Conservation (phyloP, 208 protist species). For the Wallacemonas sp. region DNA sequence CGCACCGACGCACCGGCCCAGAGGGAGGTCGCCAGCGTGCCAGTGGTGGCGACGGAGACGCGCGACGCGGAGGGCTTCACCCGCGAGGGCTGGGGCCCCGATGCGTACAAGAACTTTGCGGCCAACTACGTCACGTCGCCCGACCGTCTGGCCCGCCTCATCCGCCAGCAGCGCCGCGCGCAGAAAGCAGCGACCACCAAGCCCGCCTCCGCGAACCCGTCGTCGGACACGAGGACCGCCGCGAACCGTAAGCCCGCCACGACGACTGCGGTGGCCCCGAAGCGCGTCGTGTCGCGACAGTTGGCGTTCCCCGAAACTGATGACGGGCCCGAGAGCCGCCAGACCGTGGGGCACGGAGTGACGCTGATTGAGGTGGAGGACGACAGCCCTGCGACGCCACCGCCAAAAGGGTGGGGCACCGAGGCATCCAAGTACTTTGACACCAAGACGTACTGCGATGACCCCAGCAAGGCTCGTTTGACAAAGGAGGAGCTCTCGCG, state of each 20-base stretch:
- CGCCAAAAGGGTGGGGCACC: conserved; percentile 73
- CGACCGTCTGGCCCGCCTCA: conserved; percentile 26
- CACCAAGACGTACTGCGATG: conserved; percentile 78
- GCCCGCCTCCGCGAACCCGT: conserved; percentile 5
- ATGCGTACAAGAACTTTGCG: conserved; percentile 69
- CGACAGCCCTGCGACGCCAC: conserved; percentile 14
- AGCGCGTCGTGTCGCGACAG: conserved; percentile 17
- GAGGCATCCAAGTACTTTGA: conserved; percentile 75
- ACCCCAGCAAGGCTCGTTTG: conserved; percentile 64
- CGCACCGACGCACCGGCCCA: neutral
- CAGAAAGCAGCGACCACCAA: conserved; percentile 7
- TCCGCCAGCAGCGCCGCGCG: conserved; percentile 18
- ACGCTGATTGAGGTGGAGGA: conserved; percentile 31
- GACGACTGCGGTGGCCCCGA: neutral
- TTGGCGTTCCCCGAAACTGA: conserved; percentile 25
- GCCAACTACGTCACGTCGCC: conserved; percentile 72
- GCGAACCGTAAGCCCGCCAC: neutral
- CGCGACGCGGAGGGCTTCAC: conserved; percentile 20
- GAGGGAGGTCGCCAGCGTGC: neutral
- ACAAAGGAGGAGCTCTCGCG: conserved; percentile 21
- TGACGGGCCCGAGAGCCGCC: conserved; percentile 23
- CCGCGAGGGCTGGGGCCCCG: conserved; percentile 61
- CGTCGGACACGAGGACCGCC: neutral
- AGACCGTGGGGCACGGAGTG: conserved; percentile 43
- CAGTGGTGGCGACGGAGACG: conserved; percentile 5